A percentile compares a stretch with the other conserved stretches of the same genome.
phyloP scores from a whole-genome alignment of 352 stramenopile genomes.

The Globisporangium iwayamae region DNA sequence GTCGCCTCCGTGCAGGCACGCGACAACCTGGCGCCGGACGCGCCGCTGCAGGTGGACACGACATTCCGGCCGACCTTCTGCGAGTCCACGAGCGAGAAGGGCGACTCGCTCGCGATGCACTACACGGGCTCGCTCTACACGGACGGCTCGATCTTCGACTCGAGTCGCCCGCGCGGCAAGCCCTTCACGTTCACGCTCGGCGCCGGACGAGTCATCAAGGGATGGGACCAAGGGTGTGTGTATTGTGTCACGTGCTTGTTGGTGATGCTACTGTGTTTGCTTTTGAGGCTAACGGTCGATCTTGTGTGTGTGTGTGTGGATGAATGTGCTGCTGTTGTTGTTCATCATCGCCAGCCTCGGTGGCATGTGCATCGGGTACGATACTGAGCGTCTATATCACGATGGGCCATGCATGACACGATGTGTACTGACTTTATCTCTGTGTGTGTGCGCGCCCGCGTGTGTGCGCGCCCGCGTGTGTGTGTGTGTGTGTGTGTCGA shows the following conservation, averaged over 20 bases:
- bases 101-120: conserved; percentile 92
- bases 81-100: conserved; percentile 62
- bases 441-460: no score
- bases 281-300: background rate
- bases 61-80: conserved; percentile 73
- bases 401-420: background rate
- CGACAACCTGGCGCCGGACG: conserved; percentile 65
- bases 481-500: background rate
- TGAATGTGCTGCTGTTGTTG: background rate
- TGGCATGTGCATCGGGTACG: conserved; percentile 10
- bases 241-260: background rate
- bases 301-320: background rate
- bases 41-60: conserved; percentile 71
- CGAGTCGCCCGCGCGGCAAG: conserved; percentile 90
- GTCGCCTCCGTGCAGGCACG: conserved; percentile 38
- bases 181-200: conserved; percentile 95
- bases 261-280: background rate
- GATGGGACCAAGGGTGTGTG: conserved; percentile 46
- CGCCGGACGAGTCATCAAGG: conserved; percentile 88
- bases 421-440: background rate
- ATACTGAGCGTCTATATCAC: background rate
- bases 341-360: background rate
- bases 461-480: background rate
- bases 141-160: conserved; percentile 97
- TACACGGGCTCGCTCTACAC: conserved; percentile 95